Evolutionary conservation across 2,329 filamentous ascomycete species (phyloP).

Genomic region (Fusarium tanahbumbuense): DNA sequence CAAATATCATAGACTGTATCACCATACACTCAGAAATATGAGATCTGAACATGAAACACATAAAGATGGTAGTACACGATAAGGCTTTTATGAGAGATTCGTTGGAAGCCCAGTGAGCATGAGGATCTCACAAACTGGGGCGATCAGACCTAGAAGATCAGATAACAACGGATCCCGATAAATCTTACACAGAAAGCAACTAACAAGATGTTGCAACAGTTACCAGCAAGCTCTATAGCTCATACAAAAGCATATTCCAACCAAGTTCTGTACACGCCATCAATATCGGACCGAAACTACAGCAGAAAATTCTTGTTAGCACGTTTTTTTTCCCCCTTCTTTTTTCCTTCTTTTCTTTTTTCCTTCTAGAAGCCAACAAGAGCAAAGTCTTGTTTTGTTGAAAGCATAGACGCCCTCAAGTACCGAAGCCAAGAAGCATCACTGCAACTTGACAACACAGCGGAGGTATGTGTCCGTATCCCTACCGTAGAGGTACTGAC

Average conservation of each 20-base stretch:
- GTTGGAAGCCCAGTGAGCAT: background rate
- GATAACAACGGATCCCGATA: background rate
- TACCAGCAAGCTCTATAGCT: background rate
- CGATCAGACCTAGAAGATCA: background rate
- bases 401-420: constrained; percentile 1
- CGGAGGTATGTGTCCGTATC: constrained; percentile 23
- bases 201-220: background rate
- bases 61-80: background rate
- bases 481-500: background rate
- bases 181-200: background rate
- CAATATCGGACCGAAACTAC: constrained; percentile 19
- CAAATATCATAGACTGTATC: background rate
- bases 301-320: constrained; percentile 15
- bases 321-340: background rate
- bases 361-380: constrained; percentile 5
- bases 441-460: background rate
- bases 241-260: background rate
- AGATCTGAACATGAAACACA: background rate
- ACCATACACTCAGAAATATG: background rate
- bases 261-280: background rate
- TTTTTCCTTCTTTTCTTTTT: no score
- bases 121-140: background rate
- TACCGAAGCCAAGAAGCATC: constrained; percentile 12
- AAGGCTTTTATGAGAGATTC: background rate
- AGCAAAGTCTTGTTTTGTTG: background rate